Percentiles rank a stretch among this genome's conserved stretches.
Conservation (phyloP, 257 asterid genomes). For the Gentiana macrophylla region DNA sequence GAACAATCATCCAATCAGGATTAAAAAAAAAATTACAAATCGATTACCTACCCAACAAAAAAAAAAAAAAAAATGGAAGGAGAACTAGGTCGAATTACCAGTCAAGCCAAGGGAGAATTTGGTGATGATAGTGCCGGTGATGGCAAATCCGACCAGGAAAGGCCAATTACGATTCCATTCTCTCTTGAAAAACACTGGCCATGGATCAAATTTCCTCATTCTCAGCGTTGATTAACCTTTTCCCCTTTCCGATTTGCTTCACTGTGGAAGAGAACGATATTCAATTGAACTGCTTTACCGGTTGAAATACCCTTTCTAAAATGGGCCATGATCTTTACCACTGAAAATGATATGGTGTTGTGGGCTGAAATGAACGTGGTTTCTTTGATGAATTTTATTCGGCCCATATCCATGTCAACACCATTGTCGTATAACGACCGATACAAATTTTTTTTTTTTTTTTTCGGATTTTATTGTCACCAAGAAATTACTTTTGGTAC, state of each 20-base stretch:
- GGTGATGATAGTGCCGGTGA: slow-evolving; percentile 26
- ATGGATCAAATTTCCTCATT: slow-evolving; percentile 29
- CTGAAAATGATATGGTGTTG: too few relatives aligned
- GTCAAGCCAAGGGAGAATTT: slow-evolving; percentile 26
- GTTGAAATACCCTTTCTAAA: too few relatives aligned
- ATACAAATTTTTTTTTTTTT: too few relatives aligned
- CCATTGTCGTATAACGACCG: too few relatives aligned
- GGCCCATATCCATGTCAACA: too few relatives aligned
- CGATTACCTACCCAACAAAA: not conserved
- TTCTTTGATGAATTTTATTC: too few relatives aligned
- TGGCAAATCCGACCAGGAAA: slow-evolving; percentile 29
- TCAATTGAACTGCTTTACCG: too few relatives aligned
- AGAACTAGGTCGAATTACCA: slow-evolving; percentile 8
- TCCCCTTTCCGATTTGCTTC: not conserved
- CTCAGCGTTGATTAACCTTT: not conserved
- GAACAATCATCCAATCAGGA: slow-evolving; percentile 3
- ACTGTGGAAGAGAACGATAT: too few relatives aligned
- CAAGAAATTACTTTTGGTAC: too few relatives aligned
- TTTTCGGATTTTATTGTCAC: too few relatives aligned
- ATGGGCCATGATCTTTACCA: too few relatives aligned
- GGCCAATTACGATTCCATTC: slow-evolving; percentile 30
- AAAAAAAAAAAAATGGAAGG: not conserved
- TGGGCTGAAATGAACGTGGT: too few relatives aligned
- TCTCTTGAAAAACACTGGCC: slow-evolving; percentile 28
- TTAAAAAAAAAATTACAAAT: not conserved